Conservation (phyloP, 169 alveolate species). For the Pseudocohnilembus persalinus region DNA sequence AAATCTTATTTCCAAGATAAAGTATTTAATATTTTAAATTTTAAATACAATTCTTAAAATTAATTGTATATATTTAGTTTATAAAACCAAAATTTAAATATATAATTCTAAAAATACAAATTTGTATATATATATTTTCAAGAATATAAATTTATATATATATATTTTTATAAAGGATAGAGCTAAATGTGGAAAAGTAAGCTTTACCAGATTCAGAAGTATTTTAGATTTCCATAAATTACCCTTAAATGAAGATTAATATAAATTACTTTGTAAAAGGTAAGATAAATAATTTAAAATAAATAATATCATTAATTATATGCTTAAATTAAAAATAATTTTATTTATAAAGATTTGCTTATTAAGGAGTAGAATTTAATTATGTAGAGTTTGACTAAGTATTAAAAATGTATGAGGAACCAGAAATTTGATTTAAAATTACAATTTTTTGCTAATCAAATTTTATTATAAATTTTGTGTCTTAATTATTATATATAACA, state of each 20-base stretch:
- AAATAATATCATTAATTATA: slow-evolving; percentile 3
- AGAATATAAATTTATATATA: neutral
- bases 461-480: too few species aligned
- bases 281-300: slow-evolving; percentile 25
- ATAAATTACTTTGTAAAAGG: slow-evolving; percentile 66
- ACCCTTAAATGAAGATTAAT: slow-evolving; percentile 60
- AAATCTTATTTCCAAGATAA: slow-evolving; percentile 77
- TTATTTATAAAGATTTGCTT: slow-evolving; percentile 36
- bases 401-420: slow-evolving; percentile 53
- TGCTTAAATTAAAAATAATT: neutral
- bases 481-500: too few species aligned
- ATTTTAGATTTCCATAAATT: slow-evolving; percentile 65
- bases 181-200: slow-evolving; percentile 66
- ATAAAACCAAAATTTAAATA: too few species aligned
- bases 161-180: slow-evolving; percentile 45
- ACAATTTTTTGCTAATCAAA: too few species aligned
- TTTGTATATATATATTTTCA: too few species aligned
- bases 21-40: slow-evolving; percentile 39
- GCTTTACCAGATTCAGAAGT: slow-evolving; percentile 67
- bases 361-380: slow-evolving; percentile 64
- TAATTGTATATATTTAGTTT: too few species aligned
- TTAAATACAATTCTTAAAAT: too few species aligned
- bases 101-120: too few species aligned
- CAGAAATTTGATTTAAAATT: neutral
- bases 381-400: slow-evolving; percentile 73